These are phyloP conservation scores for Saccharomycopsis oosterbeekiorum DNA, from an alignment of 805 yeast genomes.

Conservation along the genomic window DNA sequence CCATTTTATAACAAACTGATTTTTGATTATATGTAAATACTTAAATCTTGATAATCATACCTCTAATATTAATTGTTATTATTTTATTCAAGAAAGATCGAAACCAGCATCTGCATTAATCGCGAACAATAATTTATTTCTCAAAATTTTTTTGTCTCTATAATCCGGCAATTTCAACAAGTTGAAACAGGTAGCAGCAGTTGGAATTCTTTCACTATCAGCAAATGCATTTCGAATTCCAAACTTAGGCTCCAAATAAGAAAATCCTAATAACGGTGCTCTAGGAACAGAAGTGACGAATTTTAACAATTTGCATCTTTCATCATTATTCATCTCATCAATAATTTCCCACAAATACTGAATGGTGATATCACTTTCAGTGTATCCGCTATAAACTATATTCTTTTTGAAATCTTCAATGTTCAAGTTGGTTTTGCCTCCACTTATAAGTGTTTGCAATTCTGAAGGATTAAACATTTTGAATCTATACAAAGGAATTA, in stretches of 20 bases:
- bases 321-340: constrained; percentile 52
- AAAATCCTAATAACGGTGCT: constrained; percentile 85
- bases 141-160: constrained; percentile 43
- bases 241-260: constrained; percentile 61
- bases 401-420: constrained; percentile 56
- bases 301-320: constrained; percentile 57
- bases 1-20: too few species aligned
- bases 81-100: constrained; percentile 47
- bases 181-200: constrained; percentile 91
- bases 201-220: constrained; percentile 57
- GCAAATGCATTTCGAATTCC: constrained; percentile 66
- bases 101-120: constrained; percentile 81
- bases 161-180: constrained; percentile 81
- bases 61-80: not conserved
- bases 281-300: constrained; percentile 90
- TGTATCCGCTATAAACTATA: constrained; percentile 58
- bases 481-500: constrained; percentile 69
- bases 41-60: not conserved
- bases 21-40: not conserved
- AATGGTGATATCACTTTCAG: constrained; percentile 48
- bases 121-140: constrained; percentile 61
- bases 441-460: constrained; percentile 74
- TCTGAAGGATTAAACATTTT: constrained; percentile 79
- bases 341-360: constrained; percentile 66
- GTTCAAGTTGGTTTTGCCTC: constrained; percentile 62